A percentile compares a stretch with the other conserved stretches of the same genome.
These are phyloP conservation scores for Lentinus tigrinus DNA, from an alignment of 768 basidiomycete genomes.

Conservation along the genomic window DNA sequence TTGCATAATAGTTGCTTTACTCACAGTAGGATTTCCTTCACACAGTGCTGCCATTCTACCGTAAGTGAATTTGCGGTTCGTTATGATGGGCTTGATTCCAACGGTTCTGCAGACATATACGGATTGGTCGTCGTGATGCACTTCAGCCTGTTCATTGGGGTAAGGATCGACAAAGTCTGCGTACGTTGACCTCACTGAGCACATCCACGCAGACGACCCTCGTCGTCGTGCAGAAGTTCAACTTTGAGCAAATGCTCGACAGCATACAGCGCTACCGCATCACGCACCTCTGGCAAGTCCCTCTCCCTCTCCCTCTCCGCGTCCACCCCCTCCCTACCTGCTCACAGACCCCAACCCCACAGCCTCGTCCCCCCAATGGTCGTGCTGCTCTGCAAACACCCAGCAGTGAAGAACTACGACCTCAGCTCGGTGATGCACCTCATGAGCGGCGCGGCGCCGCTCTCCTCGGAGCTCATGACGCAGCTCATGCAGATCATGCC, in stretches of 20 bases:
- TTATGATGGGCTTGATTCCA: neutral
- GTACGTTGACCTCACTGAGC: neutral
- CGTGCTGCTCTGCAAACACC: slow-evolving; percentile 39
- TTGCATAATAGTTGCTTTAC: too few species aligned
- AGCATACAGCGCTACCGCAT: slow-evolving; percentile 36
- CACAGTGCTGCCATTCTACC: slow-evolving; percentile 31
- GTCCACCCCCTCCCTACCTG: too few species aligned
- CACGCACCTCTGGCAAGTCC: slow-evolving; percentile 30
- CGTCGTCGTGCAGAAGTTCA: slow-evolving; percentile 35
- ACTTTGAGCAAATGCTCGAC: slow-evolving; percentile 30
- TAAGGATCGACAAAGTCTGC: slow-evolving; percentile 5
- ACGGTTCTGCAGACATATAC: slow-evolving; percentile 44
- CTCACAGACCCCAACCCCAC: too few species aligned
- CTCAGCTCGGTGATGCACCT: slow-evolving; percentile 38
- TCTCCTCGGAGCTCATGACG: slow-evolving; percentile 49
- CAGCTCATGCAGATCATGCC: slow-evolving; percentile 48
- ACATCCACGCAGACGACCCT: slow-evolving; percentile 23
- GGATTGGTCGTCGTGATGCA: slow-evolving; percentile 32
- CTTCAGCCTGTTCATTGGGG: slow-evolving; percentile 28
- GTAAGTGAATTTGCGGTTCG: slow-evolving; percentile 16
- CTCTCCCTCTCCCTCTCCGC: too few species aligned
- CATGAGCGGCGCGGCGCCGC: slow-evolving; percentile 56
- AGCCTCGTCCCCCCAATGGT: slow-evolving; percentile 37
- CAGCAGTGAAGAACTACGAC: slow-evolving; percentile 40
- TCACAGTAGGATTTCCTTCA: neutral